Base-by-base conservation (phyloP, 2,329 filamentous ascomycete genomes). In the Colletotrichum somersetense region DNA sequence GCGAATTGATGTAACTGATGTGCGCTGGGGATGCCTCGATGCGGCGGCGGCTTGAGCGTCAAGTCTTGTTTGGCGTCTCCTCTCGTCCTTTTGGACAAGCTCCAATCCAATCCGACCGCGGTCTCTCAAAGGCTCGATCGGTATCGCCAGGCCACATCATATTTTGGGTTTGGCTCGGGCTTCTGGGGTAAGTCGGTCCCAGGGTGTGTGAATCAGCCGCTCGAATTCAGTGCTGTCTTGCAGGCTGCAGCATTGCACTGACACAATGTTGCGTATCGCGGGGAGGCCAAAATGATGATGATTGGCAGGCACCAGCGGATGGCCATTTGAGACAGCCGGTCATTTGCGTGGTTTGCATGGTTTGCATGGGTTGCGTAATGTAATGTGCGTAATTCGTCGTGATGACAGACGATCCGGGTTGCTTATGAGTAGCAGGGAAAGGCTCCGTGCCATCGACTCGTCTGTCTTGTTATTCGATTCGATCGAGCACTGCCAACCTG, bases 21-120 rank as follows among this genome's bases (percentile, higher is more conserved):
- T 58, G 52, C 68, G 57, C 58, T 68, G 65, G 68, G 65, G 59
- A 71, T 40, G 38, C 38, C 68, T 68, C 35, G 63, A 71, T 68
- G 44, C 58, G 59, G 70, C 53, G 53, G 55, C 53, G 53, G 55
- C 52, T 48, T 48, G 46, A 48, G 20, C 46, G 20, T 23, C 44
- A 40, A 35, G n/a, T n/a, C 30, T 62, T 35, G 11, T 62, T 59
- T 59, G 23, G 57, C 11, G 26, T 46, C 33, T 26, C 62, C 14
- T 38, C 46, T 55, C 50, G 8, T 26, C 20, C 16, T 5, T 23
- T 26, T 23, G 10, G 11, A 42, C 44, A 26, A 46, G 40, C 52
- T 33, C 42, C 62, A 66, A 33, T 67, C 38, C 7, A 38, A 38
- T 38, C 63, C 40, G 57, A 62, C 35, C n/a, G 55, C 18, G 30